A percentile compares a stretch with the other conserved stretches of the same genome.
Evolutionary conservation across 164 flowering plant genomes (phyloP).

Genomic region (Berberis thunbergii): DNA sequence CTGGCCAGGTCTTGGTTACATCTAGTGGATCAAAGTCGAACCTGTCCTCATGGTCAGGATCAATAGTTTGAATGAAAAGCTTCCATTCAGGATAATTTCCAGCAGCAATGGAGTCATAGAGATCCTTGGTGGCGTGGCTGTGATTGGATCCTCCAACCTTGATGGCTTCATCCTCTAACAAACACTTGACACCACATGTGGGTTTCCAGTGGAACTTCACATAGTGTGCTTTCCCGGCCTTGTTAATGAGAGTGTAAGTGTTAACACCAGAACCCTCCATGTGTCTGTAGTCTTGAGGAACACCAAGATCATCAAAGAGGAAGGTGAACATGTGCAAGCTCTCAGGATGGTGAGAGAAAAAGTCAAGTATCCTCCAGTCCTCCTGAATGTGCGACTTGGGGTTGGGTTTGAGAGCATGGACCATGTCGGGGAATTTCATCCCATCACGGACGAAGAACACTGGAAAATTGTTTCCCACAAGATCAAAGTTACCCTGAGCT

Average conservation of each 20-base stretch:
- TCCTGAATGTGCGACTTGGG: conserved; percentile 86
- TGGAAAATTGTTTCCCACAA: conserved; percentile 82
- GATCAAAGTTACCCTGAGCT: conserved; percentile 58
- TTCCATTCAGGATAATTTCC: conserved; percentile 98
- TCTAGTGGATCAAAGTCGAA: conserved; percentile 95
- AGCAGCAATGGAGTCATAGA: conserved; percentile 84
- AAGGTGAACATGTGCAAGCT: conserved; percentile 85
- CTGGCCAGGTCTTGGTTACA: conserved; percentile 98
- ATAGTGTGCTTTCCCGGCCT: conserved; percentile 66
- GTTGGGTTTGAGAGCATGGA: conserved; percentile 77
- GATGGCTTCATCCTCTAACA: conserved; percentile 80
- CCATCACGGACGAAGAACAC: conserved; percentile 82
- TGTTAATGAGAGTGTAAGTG: conserved; percentile 74
- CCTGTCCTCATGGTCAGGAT: conserved; percentile 76
- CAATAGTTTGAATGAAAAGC: conserved; percentile 78
- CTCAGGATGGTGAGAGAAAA: conserved; percentile 91
- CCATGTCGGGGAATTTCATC: conserved; percentile 79
- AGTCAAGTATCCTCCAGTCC: conserved; percentile 73
- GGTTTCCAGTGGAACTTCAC: conserved; percentile 99
- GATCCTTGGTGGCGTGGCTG: conserved; percentile 98
- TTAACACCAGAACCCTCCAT: conserved; percentile 97
- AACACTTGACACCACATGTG: conserved; percentile 84
- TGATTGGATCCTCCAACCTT: conserved; percentile 86
- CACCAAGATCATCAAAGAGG: conserved; percentile 84
- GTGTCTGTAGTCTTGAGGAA: conserved; percentile 91